Evolutionary conservation across 163 green algal genomes (phyloP), one percentile per base, ranked within the genome.

Genomic region (Scenedesmus sp.): DNA sequence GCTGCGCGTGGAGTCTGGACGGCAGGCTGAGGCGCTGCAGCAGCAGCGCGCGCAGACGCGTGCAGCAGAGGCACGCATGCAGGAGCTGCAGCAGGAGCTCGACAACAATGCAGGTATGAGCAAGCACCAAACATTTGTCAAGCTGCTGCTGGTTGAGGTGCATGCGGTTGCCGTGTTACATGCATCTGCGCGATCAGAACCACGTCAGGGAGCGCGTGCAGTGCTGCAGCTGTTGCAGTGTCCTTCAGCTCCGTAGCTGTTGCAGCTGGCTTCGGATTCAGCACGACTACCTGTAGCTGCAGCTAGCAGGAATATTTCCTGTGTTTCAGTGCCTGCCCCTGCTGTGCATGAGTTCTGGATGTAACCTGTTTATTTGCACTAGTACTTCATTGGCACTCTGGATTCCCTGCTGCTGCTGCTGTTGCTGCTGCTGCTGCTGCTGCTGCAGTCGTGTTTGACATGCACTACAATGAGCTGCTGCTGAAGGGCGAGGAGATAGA

Each of bases 381-480:
- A 64, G 8, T 10, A 64, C 70, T 79, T 10, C 16, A 34, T 3
- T 9, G 16, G 26, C 26, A 18, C 15, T 34, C 16, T 7, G 26
- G 12, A 76, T 5, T 34, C 1, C n/a, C 16, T 76, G 9, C 5
- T 82, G 74, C 7, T 34, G 9, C 15, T 77, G 23, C 34, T 88
- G 83, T 46, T 54, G 23, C 9, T 81, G 55, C 15, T 86, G 34
- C 57, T 56, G 46, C 60, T 90, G 86, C 54, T 74, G 46, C 16
- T 55, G 10, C 73, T 88, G 88, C 88, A 92, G 88, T 88, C 8
- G 88, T 92, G 15, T 92, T 92, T 79, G 76, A 88, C 88, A 88
- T 92, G 88, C 88, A 97, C 92, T 97, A 97, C 88, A 94, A 94
- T 60, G 96, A 97, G 94, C 90, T 97, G 9, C 77, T 97, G 56